phyloP scores from a whole-genome alignment of 2,329 filamentous ascomycete genomes.

The Didymella pinodella region DNA sequence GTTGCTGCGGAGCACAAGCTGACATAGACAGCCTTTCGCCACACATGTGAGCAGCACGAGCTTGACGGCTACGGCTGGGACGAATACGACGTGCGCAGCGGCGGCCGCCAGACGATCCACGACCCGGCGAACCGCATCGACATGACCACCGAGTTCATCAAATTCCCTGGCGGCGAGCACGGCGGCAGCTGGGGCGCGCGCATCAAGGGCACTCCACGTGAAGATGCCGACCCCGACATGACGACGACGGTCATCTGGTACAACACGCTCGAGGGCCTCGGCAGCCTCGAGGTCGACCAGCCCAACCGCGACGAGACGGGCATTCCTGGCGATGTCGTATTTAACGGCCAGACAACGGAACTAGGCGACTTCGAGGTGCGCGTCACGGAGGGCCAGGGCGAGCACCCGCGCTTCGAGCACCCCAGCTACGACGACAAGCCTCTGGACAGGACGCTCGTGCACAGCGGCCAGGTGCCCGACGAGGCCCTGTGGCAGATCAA shows the following conservation, averaged over 20 bases:
- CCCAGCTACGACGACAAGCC: slow-evolving; percentile 72
- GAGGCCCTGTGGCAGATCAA: slow-evolving; percentile 86
- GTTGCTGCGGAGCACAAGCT: background rate
- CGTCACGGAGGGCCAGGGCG: slow-evolving; percentile 76
- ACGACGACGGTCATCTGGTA: slow-evolving; percentile 86
- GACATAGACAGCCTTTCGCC: slow-evolving; percentile 74
- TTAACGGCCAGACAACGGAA: slow-evolving; percentile 73
- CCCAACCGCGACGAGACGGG: slow-evolving; percentile 59
- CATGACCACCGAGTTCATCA: slow-evolving; percentile 92
- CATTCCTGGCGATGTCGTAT: slow-evolving; percentile 67
- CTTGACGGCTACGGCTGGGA: slow-evolving; percentile 99
- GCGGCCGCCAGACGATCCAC: slow-evolving; percentile 88
- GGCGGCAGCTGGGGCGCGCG: slow-evolving; percentile 93
- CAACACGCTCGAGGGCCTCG: slow-evolving; percentile 78
- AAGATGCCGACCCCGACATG: slow-evolving; percentile 69
- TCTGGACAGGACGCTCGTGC: slow-evolving; percentile 77
- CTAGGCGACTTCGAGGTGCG: slow-evolving; percentile 83
- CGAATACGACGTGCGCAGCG: slow-evolving; percentile 88
- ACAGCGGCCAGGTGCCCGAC: slow-evolving; percentile 71
- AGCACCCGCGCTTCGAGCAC: slow-evolving; percentile 64
- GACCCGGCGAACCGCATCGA: slow-evolving; percentile 89
- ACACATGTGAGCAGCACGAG: slow-evolving; percentile 95
- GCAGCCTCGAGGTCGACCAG: slow-evolving; percentile 67
- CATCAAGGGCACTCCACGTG: slow-evolving; percentile 80
- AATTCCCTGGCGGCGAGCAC: slow-evolving; percentile 82